Evolutionary conservation across 192 early-diverging fungal genomes (phyloP), one percentile per base, ranked within the genome.

Genomic region (Podila clonocystis): DNA sequence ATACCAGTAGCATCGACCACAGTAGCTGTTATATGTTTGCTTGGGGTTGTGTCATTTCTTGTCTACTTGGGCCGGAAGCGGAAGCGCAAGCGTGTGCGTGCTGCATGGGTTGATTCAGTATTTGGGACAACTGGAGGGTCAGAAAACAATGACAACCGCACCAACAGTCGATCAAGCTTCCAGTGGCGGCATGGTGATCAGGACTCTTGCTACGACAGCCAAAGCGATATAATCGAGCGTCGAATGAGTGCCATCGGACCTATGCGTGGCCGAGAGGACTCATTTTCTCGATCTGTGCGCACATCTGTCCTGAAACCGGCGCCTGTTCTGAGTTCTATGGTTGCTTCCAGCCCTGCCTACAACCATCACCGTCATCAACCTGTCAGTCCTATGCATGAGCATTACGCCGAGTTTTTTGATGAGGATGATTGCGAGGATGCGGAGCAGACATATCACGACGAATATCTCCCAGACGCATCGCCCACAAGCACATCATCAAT

Each of bases 91-190:
- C 58, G 68, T 4, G 58, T 50, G 28, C 66, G 68, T 3, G 68
- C 68, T 11, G 68, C 68, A 1, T 77, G 75, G 75, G 75, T 77
- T 19, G 68, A 77, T 7, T 71, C 75, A 22, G 68, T 66, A 34
- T 67, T 77, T 71, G 68, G 68, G 2, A 52, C 49, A n/a, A 63
- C 20, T 1, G 22, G 28, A 29, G 61, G 62, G 1, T 61, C 61
- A 50, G 22, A 57, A 12, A 34, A 58, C 30, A n/a, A n/a, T 11
- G 26, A 70, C 24, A 33, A 36, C 9, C 62, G 48, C 26, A 24
- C 52, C 52, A 48, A 62, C 19, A 62, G 34, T 33, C 11, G 38
- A 30, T 24, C 45, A 9, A 31, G 8, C 28, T 19, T 20, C 4
- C 59, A 60, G 29, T n/a, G 31, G 31, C 60, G 26, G 19, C 2